Evolutionary conservation across 192 early-diverging fungal species (phyloP), one percentile per base, ranked within the genome.

Genomic region (Phlyctochytrium bullatum): DNA sequence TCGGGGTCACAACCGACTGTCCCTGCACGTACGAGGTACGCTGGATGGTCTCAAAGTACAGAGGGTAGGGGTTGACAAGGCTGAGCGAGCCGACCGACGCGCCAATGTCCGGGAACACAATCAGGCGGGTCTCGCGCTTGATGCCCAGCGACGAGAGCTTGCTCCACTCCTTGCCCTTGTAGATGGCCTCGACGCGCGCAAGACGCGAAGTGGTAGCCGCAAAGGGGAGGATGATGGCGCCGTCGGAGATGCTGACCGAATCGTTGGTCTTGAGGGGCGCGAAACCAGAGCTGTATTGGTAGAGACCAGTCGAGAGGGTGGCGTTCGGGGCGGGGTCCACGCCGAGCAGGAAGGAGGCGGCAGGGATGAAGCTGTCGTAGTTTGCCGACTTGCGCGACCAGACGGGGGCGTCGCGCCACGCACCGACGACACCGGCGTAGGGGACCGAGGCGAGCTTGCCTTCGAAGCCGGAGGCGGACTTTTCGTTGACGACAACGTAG

Each of bases 351-450:
- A 6, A 14, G 20, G 20, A 47, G 40, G 40, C 10, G 24, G 16
- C n/a, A 36, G n/a, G 16, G 20, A 28, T 57, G 54, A 57, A 10
- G 27, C 6, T 25, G 54, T 57, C 27, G 54, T 17, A 50, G 17
- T 33, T 34, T 10, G 66, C n/a, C 6, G 57, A 36, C 23, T 62
- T 61, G 16, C 36, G 17, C 6, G 14, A 17, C 58, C 36, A 47
- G 36, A 68, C 34, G 27, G 23, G 24, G 4, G 30, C 6, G 33
- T 20, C 28, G n/a, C 32, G 36, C 17, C 20, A 34, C 10, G 24
- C 31, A 36, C 70, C 69, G 17, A 50, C 32, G 20, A 76, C 32
- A 51, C 73, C 69, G 17, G 53, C 61, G 67, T 69, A 75, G 3
- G 73, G 73, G 65, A 76, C 68, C 1, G 58, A 50, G 20, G 54